phyloP scores from a whole-genome alignment of 208 protist genomes.

The Leishmania turanica region DNA sequence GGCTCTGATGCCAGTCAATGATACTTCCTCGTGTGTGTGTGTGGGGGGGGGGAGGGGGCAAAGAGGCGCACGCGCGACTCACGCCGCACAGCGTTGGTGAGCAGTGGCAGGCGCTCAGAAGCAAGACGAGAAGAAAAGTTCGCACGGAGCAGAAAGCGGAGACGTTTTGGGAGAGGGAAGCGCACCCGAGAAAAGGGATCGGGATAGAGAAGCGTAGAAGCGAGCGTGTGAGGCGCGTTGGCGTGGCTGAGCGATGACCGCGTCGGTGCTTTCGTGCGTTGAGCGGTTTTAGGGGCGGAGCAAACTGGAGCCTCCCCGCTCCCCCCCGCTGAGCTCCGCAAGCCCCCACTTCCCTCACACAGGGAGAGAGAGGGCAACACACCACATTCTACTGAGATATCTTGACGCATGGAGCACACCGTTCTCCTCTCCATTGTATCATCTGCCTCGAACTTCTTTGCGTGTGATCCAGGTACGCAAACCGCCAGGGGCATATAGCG shows the following conservation, averaged over 20 bases:
- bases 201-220: not conserved
- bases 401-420: not conserved
- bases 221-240: not conserved
- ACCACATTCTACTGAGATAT: not conserved
- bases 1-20: not conserved
- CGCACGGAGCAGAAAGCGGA: not conserved
- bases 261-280: not conserved
- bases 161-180: not conserved
- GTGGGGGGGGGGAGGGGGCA: not conserved
- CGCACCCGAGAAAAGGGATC: not conserved
- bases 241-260: not conserved
- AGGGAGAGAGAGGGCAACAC: not conserved
- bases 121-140: not conserved
- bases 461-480: not conserved
- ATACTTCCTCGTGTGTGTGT: not conserved
- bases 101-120: not conserved
- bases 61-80: not conserved
- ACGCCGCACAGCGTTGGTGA: not conserved
- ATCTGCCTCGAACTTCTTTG: not conserved
- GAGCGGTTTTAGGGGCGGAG: not conserved
- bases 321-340: not conserved
- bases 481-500: not conserved
- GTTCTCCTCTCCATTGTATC: not conserved
- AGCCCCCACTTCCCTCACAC: not conserved
- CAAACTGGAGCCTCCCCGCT: not conserved